phyloP scores from a whole-genome alignment of 805 yeast genomes.

The Kluyveromyces nonfermentans region DNA sequence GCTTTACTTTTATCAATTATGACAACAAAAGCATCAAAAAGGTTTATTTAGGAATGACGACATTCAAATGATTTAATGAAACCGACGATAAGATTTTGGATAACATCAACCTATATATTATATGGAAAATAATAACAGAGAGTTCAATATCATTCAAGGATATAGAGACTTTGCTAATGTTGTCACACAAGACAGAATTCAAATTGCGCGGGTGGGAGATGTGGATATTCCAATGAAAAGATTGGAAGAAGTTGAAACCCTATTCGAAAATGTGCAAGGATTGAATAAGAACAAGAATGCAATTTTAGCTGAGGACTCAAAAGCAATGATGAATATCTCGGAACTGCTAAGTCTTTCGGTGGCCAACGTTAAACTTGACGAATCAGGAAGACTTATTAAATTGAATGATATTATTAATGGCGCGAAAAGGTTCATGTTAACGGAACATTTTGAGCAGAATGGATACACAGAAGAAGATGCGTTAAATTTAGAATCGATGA shows the following conservation, averaged over 20 bases:
- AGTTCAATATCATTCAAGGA: slow-evolving; percentile 26
- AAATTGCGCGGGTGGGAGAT: slow-evolving; percentile 52
- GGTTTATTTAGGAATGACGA: too few species aligned
- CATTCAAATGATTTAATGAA: too few species aligned
- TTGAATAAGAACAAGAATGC: slow-evolving; percentile 30
- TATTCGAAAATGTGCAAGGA: slow-evolving; percentile 36
- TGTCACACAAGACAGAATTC: slow-evolving; percentile 34
- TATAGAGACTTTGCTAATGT: slow-evolving; percentile 26
- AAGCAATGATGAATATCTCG: slow-evolving; percentile 50
- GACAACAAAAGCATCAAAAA: too few species aligned
- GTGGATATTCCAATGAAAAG: slow-evolving; percentile 37
- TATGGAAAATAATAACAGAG: slow-evolving; percentile 6
- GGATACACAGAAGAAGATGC: slow-evolving; percentile 10
- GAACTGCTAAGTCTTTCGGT: slow-evolving; percentile 57
- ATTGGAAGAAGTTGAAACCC: slow-evolving; percentile 36
- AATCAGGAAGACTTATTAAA: slow-evolving; percentile 41
- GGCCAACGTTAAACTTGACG: slow-evolving; percentile 49
- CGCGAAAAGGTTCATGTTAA: slow-evolving; percentile 32
- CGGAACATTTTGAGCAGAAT: slow-evolving; percentile 20
- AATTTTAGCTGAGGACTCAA: slow-evolving; percentile 53
- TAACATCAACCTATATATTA: neutral
- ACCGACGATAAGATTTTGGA: too few species aligned
- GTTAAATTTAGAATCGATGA: neutral
- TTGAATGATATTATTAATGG: slow-evolving; percentile 38
- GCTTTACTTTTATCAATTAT: too few species aligned